Evolutionary conservation across 805 yeast species (phyloP).

Genomic region (Metschnikowia koreensis): DNA sequence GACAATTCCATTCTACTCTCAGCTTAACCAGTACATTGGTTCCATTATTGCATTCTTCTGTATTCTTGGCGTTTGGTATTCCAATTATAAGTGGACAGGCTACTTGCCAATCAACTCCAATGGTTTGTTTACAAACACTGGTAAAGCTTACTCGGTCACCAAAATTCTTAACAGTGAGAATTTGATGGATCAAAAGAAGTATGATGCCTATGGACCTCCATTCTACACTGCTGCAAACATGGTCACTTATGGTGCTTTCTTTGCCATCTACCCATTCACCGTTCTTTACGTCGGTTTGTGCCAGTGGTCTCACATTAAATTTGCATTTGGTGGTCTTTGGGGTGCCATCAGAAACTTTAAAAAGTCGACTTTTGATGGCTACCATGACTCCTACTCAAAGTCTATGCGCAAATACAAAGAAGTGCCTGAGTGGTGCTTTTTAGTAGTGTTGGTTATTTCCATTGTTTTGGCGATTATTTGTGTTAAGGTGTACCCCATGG

Average conservation of each 20-base stretch:
- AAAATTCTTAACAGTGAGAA: slow-evolving; percentile 14
- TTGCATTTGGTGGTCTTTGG: slow-evolving; percentile 14
- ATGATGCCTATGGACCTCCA: slow-evolving; percentile 22
- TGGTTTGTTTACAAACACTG: slow-evolving; percentile 25
- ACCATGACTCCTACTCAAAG: slow-evolving; percentile 30
- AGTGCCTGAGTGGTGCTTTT: slow-evolving; percentile 46
- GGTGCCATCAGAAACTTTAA: slow-evolving; percentile 18
- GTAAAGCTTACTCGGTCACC: slow-evolving; percentile 21
- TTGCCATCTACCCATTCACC: slow-evolving; percentile 26
- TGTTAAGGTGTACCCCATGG: slow-evolving; percentile 37
- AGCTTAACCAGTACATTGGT: slow-evolving; percentile 25
- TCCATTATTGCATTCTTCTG: slow-evolving; percentile 22
- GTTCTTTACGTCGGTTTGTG: slow-evolving; percentile 20
- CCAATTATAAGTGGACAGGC: slow-evolving; percentile 29
- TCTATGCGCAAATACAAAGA: slow-evolving; percentile 37
- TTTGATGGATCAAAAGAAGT: slow-evolving; percentile 18
- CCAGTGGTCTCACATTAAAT: slow-evolving; percentile 16
- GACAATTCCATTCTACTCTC: slow-evolving; percentile 30
- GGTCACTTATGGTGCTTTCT: slow-evolving; percentile 24
- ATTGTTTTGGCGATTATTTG: slow-evolving; percentile 38
- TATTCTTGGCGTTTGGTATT: slow-evolving; percentile 27
- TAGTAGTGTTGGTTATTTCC: slow-evolving; percentile 26
- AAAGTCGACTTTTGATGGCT: slow-evolving; percentile 31
- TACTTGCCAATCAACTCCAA: slow-evolving; percentile 27
- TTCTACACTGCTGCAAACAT: slow-evolving; percentile 24